Evolutionary conservation across 345 rosid genomes (phyloP).

Genomic region (Populus nigra): DNA sequence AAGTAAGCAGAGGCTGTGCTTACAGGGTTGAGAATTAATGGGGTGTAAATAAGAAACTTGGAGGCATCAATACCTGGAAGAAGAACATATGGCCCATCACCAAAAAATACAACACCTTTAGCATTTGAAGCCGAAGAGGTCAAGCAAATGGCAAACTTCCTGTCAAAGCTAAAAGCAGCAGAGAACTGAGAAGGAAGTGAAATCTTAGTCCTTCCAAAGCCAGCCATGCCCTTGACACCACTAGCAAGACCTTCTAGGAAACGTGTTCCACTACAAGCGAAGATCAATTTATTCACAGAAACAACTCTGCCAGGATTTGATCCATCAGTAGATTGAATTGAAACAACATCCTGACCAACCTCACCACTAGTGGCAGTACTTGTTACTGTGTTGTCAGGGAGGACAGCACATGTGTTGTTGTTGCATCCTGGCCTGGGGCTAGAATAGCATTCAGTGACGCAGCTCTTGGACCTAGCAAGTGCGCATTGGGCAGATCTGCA

Average conservation of each 20-base stretch:
- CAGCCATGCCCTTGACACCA: conserved; percentile 18
- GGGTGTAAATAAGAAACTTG: conserved; percentile 20
- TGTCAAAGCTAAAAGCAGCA: conserved; percentile 14
- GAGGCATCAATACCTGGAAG: conserved; percentile 12
- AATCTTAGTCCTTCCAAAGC: conserved; percentile 12
- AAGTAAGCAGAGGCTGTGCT: conserved; percentile 14
- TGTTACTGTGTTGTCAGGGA: conserved; percentile 9
- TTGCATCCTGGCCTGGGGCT: conserved; percentile 10
- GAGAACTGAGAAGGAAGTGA: conserved; percentile 24
- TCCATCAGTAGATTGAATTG: conserved; percentile 14
- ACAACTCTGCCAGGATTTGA: conserved; percentile 6
- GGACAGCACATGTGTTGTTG: neutral
- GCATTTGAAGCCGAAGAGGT: conserved; percentile 9
- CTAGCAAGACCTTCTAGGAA: conserved; percentile 4
- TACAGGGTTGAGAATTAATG: conserved; percentile 13
- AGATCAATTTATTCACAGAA: neutral
- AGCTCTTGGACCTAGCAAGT: conserved; percentile 7
- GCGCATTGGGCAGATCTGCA: conserved; percentile 25
- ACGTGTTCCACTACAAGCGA: neutral
- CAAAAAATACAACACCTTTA: conserved; percentile 20
- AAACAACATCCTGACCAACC: conserved; percentile 17
- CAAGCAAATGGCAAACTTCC: conserved; percentile 26
- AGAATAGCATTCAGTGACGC: neutral
- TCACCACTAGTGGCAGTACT: neutral
- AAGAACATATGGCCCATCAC: conserved; percentile 20